Evolutionary conservation across 2,329 filamentous ascomycete species (phyloP).

Genomic region (Colletotrichum gigasporum): DNA sequence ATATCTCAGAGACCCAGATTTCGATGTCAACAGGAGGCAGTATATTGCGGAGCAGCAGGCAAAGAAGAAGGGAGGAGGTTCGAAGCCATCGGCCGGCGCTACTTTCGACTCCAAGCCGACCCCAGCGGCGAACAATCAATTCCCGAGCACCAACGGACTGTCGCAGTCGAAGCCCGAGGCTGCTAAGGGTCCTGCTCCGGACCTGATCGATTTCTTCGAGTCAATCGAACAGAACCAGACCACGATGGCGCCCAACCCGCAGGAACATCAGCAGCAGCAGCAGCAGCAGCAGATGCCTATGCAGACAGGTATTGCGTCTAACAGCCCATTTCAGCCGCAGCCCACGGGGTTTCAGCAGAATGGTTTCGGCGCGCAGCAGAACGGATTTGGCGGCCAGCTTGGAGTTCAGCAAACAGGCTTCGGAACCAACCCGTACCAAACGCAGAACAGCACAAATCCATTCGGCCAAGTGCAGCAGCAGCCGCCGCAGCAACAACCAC

Average conservation of each 20-base stretch:
- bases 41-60: constrained; percentile 89
- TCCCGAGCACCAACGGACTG: constrained; percentile 49
- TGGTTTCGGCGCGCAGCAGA: constrained; percentile 51
- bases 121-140: constrained; percentile 52
- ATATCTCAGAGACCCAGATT: constrained; percentile 93
- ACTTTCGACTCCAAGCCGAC: constrained; percentile 49
- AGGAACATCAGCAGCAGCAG: constrained; percentile 42
- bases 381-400: constrained; percentile 53
- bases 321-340: constrained; percentile 43
- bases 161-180: constrained; percentile 52
- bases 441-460: constrained; percentile 45
- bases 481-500: constrained; percentile 40
- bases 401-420: constrained; percentile 49
- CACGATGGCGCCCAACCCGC: constrained; percentile 61
- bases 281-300: constrained; percentile 43
- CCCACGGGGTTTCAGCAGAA: constrained; percentile 48
- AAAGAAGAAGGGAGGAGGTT: constrained; percentile 58
- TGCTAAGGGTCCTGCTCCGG: constrained; percentile 73
- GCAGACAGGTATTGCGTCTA: constrained; percentile 39
- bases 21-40: constrained; percentile 91
- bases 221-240: constrained; percentile 92
- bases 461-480: constrained; percentile 46
- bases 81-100: constrained; percentile 37
- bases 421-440: constrained; percentile 54
- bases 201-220: constrained; percentile 94